A percentile compares a stretch with the other conserved stretches of the same genome.
Evolutionary conservation across 345 rosid species (phyloP).

Genomic region (Clausena lansium): DNA sequence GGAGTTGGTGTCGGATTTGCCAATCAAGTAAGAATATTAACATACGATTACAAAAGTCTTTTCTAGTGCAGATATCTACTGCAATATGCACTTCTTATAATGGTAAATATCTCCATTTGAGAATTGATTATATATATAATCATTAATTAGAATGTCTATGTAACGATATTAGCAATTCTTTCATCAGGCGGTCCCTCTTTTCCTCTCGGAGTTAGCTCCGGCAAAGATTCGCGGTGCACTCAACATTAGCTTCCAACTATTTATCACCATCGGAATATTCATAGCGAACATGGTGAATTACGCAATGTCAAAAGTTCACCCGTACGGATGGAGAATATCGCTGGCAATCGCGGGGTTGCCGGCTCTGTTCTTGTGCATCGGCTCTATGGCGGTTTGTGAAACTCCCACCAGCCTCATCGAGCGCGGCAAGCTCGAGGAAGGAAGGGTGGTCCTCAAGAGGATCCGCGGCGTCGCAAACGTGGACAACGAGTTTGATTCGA

Average conservation of each 20-base stretch:
- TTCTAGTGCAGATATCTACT: no score
- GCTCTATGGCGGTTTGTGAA: slow-evolving; percentile 48
- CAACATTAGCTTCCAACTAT: slow-evolving; percentile 63
- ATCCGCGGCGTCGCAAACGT: slow-evolving; percentile 43
- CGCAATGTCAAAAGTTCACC: slow-evolving; percentile 29
- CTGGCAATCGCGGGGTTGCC: slow-evolving; percentile 43
- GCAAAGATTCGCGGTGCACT: slow-evolving; percentile 40
- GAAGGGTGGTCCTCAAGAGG: slow-evolving; percentile 36
- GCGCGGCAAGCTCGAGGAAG: slow-evolving; percentile 41
- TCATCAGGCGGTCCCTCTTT: slow-evolving; percentile 49
- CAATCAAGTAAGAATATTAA: slow-evolving; percentile 44
- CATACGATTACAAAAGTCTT: not conserved
- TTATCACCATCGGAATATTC: slow-evolving; percentile 66
- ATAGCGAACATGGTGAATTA: slow-evolving; percentile 56
- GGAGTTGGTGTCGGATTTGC: slow-evolving; percentile 78
- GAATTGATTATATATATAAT: no score
- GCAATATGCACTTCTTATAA: no score
- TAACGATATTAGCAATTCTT: not conserved
- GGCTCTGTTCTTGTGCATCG: slow-evolving; percentile 40
- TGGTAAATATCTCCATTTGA: no score
- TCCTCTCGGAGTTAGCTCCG: slow-evolving; percentile 53
- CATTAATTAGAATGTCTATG: no score
- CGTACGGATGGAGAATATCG: slow-evolving; percentile 45
- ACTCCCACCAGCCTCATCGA: slow-evolving; percentile 71
- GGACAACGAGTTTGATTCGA: slow-evolving; percentile 30